Evolutionary conservation across 257 asterid species (phyloP), one percentile per base, ranked within the genome.

Genomic region (Ajuga chamaepitys): DNA sequence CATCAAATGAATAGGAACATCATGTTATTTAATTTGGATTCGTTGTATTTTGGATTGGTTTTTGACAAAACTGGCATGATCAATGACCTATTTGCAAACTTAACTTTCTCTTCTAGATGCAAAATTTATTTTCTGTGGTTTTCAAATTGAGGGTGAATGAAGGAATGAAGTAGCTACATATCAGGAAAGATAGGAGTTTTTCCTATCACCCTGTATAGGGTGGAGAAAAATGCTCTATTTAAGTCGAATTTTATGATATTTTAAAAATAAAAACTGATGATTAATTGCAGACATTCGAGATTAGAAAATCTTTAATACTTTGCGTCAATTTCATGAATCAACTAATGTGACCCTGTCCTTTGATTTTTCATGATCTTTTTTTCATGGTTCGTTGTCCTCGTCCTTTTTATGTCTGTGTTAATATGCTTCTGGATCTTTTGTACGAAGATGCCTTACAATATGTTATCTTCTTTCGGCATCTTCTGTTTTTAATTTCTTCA

Each of bases 21-120:
- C 30, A 20, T 46, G 34, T 32, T 61, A 18, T 45, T 46, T 64
- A 21, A 17, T 41, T 70, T 65, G 54, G 70, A 51, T 52, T 68
- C 35, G 6, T 59, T 78, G 80, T 70, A 76, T 48, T 54, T 74
- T 56, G 71, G 1, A 28, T 75, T 67, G 60, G 66, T 40, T 17
- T 18, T 52, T 28, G 60, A 56, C 54, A 55, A 55, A 44, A 52
- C 68, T 76, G 70, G 60, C 66, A 45, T 47, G 66, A 61, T 65
- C 44, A 24, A 46, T 34, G 58, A 40, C 64, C 59, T 71, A 70
- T 57, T 32, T 58, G 62, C 67, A 57, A 58, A 68, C 66, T 50
- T 46, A 42, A 57, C 63, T 57, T n/a, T 62, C 47, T 65, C 21
- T 25, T 64, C 16, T 60, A 65, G 62, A 18, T 22, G 56, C 54